Evolutionary conservation across 805 yeast species (phyloP).

Genomic region (Suhomyces xylopsoci): DNA sequence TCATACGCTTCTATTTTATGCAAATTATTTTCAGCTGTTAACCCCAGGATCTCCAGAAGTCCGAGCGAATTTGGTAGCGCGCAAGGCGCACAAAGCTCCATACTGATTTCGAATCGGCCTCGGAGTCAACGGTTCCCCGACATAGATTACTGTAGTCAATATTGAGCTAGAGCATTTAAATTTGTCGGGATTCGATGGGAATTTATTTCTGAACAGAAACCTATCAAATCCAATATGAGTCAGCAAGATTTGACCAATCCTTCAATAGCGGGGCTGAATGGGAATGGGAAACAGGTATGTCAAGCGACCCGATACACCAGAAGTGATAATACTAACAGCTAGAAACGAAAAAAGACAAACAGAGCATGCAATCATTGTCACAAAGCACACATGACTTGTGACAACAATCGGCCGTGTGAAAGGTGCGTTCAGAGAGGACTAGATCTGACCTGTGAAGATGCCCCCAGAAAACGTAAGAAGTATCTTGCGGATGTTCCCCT

Average conservation of each 20-base stretch:
- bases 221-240: background rate
- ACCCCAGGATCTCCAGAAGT: background rate
- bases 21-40: no score
- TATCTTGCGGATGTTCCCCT: conserved; percentile 62
- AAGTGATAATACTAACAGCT: background rate
- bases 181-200: background rate
- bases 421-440: conserved; percentile 73
- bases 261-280: background rate
- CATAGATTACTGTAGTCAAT: background rate
- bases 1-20: no score
- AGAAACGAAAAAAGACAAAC: conserved; percentile 60
- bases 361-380: conserved; percentile 93
- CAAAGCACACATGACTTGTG: conserved; percentile 89
- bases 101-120: background rate
- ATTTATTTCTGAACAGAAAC: background rate
- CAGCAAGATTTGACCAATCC: background rate
- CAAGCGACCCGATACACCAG: background rate
- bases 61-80: background rate
- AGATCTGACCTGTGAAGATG: conserved; percentile 74
- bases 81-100: background rate
- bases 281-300: background rate
- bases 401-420: conserved; percentile 75
- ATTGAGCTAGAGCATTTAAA: background rate
- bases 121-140: background rate
- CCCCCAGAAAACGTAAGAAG: conserved; percentile 83